Base-by-base conservation (phyloP, 2,329 filamentous ascomycete genomes). In the Verticillium isaacii region DNA sequence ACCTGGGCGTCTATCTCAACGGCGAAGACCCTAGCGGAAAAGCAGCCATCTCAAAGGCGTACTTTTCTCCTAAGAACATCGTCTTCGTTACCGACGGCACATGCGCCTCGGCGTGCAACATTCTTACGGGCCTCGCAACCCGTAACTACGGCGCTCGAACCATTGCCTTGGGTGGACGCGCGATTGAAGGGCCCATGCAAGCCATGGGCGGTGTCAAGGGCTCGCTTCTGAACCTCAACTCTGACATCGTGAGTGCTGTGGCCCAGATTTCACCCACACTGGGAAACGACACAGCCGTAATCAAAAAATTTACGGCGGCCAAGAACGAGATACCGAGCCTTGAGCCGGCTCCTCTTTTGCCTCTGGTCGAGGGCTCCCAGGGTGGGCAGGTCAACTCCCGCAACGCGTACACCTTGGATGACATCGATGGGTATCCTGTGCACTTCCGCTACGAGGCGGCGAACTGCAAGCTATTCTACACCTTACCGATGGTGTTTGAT, bases 21-120 rank as follows among this genome's bases (percentile, higher is more conserved):
- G 59, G 41, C 32, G 58, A 55, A 23, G 59, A 62, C 57, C 60
- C 62, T 15, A 60, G 37, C 25, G 56, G 59, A 58, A 58, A 61
- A 8, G 34, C 36, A 3, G 36, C 54, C 9, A 4, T 61, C n/a
- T 15, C 8, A 3, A 56, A 58, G 17, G 37, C 64, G 60, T 25
- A 17, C 15, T 83, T 79, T 66, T 65, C 69, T 8, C 64, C 74
- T 1, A 71, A 78, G 29, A 66, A 80, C 55, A 77, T 81, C 37
- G 63, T 78, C 25, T 66, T 81, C 34, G 71, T 85, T 59, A 79
- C 78, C 6, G 83, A 88, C 65, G 86, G 86, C 29, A 76, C 75
- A 62, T 89, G 86, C 69, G 80, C 77, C 12, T 87, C 84, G 0
- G 85, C 86, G 3, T 89, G 86, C 70, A 80, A 84, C 34, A 74